A percentile compares a stretch with the other conserved stretches of the same genome.
Evolutionary conservation across 192 early-diverging fungal genomes (phyloP).

Genomic region (Dimargaris verticillata): DNA sequence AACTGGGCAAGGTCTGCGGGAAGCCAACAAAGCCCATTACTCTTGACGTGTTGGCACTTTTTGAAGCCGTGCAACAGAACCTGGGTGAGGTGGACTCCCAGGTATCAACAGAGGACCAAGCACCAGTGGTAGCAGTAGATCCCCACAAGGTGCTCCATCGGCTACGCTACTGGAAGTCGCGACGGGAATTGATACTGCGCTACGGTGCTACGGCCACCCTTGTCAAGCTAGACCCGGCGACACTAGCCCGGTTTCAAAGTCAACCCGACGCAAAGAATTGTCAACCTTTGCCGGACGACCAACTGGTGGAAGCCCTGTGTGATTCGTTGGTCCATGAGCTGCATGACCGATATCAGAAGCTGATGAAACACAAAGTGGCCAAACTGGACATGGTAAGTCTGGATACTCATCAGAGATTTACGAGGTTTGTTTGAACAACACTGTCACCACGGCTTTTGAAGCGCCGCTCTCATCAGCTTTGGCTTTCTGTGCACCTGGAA

Average conservation of each 20-base stretch:
- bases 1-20: background rate
- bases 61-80: background rate
- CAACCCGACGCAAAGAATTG: background rate
- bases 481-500: background rate
- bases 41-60: background rate
- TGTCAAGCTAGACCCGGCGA: background rate
- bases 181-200: background rate
- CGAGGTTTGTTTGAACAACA: too few relatives aligned
- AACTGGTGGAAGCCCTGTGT: background rate
- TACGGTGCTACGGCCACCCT: background rate
- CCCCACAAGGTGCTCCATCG: background rate
- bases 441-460: background rate
- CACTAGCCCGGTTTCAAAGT: background rate
- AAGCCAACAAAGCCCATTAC: background rate
- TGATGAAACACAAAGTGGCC: background rate
- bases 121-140: too few relatives aligned
- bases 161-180: background rate
- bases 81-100: background rate
- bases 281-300: background rate
- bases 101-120: background rate
- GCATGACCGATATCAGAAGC: background rate
- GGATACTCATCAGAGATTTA: too few relatives aligned
- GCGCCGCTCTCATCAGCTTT: background rate
- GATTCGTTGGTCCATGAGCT: background rate
- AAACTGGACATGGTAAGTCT: constrained; percentile 1